Evolutionary conservation across 202 grass and related monocot genomes (phyloP).

Genomic region (Dendrocalamus latiflorus): DNA sequence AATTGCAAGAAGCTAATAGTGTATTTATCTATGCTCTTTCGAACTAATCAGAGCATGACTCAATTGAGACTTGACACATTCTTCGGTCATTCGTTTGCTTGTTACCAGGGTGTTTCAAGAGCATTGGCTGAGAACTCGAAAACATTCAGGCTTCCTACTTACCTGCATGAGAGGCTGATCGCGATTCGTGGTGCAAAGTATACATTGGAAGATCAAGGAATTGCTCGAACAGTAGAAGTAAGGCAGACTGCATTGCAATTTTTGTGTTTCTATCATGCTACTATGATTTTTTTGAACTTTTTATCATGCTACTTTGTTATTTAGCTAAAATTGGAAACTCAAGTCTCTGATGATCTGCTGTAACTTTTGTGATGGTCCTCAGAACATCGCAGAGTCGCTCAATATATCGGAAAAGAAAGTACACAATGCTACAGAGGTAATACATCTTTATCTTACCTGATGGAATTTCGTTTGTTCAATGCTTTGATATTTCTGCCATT

Average conservation of each 20-base stretch:
- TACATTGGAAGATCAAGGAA: constrained; percentile 59
- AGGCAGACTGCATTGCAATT: not conserved
- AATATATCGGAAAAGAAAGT: constrained; percentile 91
- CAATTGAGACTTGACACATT: not conserved
- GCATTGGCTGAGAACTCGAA: constrained; percentile 79
- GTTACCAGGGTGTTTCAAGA: constrained; percentile 77
- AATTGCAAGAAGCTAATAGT: not conserved
- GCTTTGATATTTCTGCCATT: too few species aligned
- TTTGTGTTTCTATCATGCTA: too few species aligned
- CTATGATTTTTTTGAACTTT: too few species aligned
- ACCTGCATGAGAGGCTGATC: constrained; percentile 83
- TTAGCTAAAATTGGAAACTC: too few species aligned
- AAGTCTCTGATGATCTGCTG: not conserved
- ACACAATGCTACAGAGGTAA: constrained; percentile 70
- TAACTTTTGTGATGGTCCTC: constrained; percentile 25
- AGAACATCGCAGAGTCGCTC: constrained; percentile 77
- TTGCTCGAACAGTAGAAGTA: constrained; percentile 67
- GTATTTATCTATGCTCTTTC: not conserved
- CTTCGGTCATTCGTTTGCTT: not conserved
- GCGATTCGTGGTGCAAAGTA: constrained; percentile 72
- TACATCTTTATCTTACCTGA: not conserved
- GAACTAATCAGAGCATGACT: not conserved
- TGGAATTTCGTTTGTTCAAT: not conserved
- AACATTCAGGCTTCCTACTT: constrained; percentile 73
- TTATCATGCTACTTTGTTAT: too few species aligned